A percentile compares a stretch with the other conserved stretches of the same genome.
phyloP scores from a whole-genome alignment of 1,284 basidiomycete species.

The Amylostereum chailletii region DNA sequence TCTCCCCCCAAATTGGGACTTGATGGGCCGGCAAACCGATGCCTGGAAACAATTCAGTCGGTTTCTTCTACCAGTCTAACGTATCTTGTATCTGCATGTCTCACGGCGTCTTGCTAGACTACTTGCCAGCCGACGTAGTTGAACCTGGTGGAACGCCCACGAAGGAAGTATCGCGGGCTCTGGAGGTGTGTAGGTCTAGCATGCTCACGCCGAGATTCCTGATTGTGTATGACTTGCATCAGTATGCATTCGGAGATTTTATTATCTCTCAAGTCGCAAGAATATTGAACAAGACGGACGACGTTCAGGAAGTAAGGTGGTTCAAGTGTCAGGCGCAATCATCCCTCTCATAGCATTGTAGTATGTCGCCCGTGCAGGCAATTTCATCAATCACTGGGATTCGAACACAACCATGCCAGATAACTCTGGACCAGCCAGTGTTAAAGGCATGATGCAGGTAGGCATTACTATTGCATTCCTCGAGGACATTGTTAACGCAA shows the following conservation, averaged over 20 bases:
- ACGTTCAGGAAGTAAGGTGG: slow-evolving; percentile 36
- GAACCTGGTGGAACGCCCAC: slow-evolving; percentile 45
- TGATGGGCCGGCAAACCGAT: slow-evolving; percentile 52
- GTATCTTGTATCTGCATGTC: no score
- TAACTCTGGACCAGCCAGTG: slow-evolving; percentile 23
- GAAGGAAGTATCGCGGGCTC: slow-evolving; percentile 50
- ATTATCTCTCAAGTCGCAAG: slow-evolving; percentile 54
- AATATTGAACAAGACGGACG: slow-evolving; percentile 35
- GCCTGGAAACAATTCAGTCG: slow-evolving; percentile 37
- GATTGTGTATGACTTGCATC: neutral
- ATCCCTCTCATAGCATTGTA: slow-evolving; percentile 16
- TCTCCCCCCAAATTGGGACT: slow-evolving; percentile 51
- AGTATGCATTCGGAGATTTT: slow-evolving; percentile 60
- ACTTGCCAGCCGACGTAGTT: slow-evolving; percentile 44
- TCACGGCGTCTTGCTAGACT: slow-evolving; percentile 21
- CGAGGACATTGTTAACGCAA: slow-evolving; percentile 27
- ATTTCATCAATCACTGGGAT: slow-evolving; percentile 56
- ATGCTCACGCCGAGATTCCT: no score
- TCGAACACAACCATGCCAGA: slow-evolving; percentile 37
- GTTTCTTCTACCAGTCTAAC: no score
- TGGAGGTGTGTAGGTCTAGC: slow-evolving; percentile 34
- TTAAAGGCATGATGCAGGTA: slow-evolving; percentile 48
- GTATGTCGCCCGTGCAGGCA: slow-evolving; percentile 46
- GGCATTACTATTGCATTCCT: neutral
- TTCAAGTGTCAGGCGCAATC: neutral